Percentiles rank a stretch among this genome's conserved stretches.
These are phyloP conservation scores for Lactifluus pinguis DNA, from an alignment of 768 basidiomycete genomes.

Conservation along the genomic window DNA sequence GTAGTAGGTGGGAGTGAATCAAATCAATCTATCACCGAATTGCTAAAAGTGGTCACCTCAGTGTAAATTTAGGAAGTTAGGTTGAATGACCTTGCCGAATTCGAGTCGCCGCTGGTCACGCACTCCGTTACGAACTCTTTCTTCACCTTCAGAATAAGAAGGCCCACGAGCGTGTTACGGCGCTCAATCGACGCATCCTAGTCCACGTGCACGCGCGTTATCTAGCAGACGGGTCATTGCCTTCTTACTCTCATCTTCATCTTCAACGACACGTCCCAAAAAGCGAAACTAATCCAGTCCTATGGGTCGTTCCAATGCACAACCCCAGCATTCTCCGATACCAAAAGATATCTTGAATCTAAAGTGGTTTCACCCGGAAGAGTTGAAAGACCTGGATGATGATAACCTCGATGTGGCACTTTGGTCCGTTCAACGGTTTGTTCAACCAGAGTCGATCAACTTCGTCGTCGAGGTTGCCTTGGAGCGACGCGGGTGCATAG, in stretches of 20 bases:
- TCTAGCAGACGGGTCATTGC: neutral
- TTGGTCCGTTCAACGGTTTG: neutral
- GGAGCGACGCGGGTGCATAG: slow-evolving; percentile 1
- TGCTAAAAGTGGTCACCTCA: neutral
- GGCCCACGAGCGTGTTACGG: neutral
- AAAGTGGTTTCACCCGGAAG: slow-evolving; percentile 5
- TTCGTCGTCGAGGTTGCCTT: slow-evolving; percentile 8
- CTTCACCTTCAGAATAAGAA: neutral
- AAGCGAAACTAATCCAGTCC: neutral
- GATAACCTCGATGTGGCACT: slow-evolving; percentile 4
- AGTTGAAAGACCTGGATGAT: neutral
- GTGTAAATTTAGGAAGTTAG: neutral
- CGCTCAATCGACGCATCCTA: neutral
- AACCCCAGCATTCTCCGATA: neutral
- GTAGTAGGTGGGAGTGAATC: neutral
- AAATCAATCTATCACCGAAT: neutral
- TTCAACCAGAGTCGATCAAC: slow-evolving; percentile 1
- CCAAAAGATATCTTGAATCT: neutral
- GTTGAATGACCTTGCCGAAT: neutral
- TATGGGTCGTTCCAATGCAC: neutral
- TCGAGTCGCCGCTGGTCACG: neutral
- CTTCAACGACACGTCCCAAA: neutral
- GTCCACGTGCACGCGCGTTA: neutral
- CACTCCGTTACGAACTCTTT: neutral
- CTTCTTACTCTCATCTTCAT: neutral